Conservation (phyloP, 2,329 filamentous ascomycete species). For the Arthrinium puccinioides region DNA sequence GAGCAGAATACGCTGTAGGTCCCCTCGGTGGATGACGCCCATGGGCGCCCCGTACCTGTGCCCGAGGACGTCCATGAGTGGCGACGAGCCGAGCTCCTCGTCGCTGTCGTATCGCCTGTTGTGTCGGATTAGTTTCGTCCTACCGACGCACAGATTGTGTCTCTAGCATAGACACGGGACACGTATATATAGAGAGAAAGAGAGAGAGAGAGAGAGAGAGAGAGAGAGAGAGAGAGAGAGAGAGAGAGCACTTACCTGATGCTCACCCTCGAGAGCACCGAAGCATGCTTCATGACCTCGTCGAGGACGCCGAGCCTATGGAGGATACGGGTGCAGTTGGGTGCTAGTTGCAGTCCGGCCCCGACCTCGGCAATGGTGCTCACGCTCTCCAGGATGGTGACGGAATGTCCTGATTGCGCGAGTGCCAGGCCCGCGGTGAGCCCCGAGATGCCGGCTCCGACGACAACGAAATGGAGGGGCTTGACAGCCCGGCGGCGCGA, state of each 20-base stretch:
- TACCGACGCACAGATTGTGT: background rate
- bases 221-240: background rate
- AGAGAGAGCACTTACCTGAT: constrained; percentile 14
- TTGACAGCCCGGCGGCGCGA: no score
- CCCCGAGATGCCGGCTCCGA: constrained; percentile 35
- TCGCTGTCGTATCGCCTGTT: constrained; percentile 16
- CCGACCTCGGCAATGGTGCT: constrained; percentile 30
- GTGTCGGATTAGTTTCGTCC: background rate
- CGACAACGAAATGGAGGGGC: constrained; percentile 16
- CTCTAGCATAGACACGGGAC: no score
- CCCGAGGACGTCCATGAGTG: constrained; percentile 11
- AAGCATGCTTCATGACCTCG: constrained; percentile 9
- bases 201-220: no score
- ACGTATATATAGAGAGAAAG: no score
- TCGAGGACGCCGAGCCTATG: constrained; percentile 20
- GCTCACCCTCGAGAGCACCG: constrained; percentile 18
- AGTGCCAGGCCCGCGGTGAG: constrained; percentile 31
- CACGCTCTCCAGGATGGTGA: constrained; percentile 25
- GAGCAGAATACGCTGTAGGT: constrained; percentile 15
- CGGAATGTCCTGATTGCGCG: constrained; percentile 14
- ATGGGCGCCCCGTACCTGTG: constrained; percentile 15
- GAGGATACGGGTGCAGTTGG: constrained; percentile 39
- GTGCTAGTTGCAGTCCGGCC: constrained; percentile 45
- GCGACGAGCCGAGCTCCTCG: constrained; percentile 13
- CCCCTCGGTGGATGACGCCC: constrained; percentile 17